Evolutionary conservation across 345 rosid genomes (phyloP), one percentile per base, ranked within the genome.

Genomic region (Eucalyptus viminalis): DNA sequence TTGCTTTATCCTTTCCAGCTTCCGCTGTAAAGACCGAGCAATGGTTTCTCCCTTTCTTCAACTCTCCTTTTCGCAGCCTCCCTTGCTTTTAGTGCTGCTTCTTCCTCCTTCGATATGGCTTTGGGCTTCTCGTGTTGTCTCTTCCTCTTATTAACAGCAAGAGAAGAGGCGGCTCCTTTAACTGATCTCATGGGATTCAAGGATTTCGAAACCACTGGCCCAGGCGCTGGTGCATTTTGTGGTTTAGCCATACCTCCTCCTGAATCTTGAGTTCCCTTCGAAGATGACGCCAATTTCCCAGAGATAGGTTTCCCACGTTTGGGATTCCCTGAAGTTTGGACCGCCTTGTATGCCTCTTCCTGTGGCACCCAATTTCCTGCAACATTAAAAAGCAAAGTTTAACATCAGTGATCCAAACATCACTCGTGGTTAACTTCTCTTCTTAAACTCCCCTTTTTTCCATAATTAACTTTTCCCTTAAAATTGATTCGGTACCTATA

Each of bases 1-100:
- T 60, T 62, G 86, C 87, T 89, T 89, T n/a, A 62, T 89, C 72
- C 49, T 17, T 88, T 67, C 43, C 85, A 72, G 80, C 49, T 87
- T 54, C 50, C 69, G 90, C 95, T 93, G 93, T 97, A 97, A 90
- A 97, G 96, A 80, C 99, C 99, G 86, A 96, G 98, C 92, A 96
- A 92, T 34, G 97, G 87, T 92, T 96, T 97, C 92, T 97, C 99
- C 90, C 99, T 94, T 88, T 95, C 94, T 92, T 97, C 99, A 53
- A 97, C 98, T 90, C 98, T 95, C 95, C 94, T 97, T 91, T 93
- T 95, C 44, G 99, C 99, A 91, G 99, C 99, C 92, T 95, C 99
- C 92, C 99, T 95, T 6, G 98, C 98, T 92, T 93, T 97, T 65
- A 96, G 93, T 29, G 99, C 99, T 88, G 98, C 95, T 76, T 80